These are phyloP conservation scores for Adenanthera pavonina DNA, from an alignment of 306 rosid species.

Conservation along the genomic window DNA sequence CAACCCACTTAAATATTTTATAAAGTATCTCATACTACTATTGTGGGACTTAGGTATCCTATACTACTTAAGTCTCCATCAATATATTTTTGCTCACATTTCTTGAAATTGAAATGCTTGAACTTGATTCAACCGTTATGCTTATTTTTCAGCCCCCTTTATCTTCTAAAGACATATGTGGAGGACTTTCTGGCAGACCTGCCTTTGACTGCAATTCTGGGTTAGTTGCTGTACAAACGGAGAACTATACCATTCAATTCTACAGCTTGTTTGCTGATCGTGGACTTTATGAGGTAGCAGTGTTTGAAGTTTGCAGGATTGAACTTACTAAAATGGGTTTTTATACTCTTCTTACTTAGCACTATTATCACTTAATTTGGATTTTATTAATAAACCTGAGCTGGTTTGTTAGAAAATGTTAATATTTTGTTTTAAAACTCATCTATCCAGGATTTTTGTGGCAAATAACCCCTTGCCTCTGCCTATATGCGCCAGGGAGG, in stretches of 20 bases:
- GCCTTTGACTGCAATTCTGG: conserved; percentile 80
- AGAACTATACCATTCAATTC: conserved; percentile 82
- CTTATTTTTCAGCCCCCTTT: conserved; percentile 65
- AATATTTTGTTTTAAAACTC: background rate
- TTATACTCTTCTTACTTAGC: background rate
- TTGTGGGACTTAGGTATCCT: too few relatives aligned
- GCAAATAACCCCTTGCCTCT: conserved; percentile 7
- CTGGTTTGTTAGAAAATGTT: background rate
- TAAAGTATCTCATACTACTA: too few relatives aligned
- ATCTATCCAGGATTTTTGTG: background rate
- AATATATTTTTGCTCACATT: conserved; percentile 22
- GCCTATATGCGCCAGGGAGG: conserved; percentile 3
- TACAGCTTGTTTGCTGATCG: conserved; percentile 85
- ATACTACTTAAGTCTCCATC: too few relatives aligned
- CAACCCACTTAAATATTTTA: too few relatives aligned
- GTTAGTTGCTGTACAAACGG: conserved; percentile 76
- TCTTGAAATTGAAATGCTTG: conserved; percentile 21
- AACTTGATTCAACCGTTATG: conserved; percentile 25
- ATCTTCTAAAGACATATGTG: conserved; percentile 58
- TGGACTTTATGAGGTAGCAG: conserved; percentile 78
- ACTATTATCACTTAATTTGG: conserved; percentile 9
- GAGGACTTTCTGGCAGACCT: conserved; percentile 54
- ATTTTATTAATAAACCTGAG: background rate
- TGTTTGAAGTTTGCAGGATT: conserved; percentile 27
- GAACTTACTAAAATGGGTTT: conserved; percentile 20